Base-by-base conservation (phyloP, 2,329 filamentous ascomycete species). In the Sclerotinia minor region DNA sequence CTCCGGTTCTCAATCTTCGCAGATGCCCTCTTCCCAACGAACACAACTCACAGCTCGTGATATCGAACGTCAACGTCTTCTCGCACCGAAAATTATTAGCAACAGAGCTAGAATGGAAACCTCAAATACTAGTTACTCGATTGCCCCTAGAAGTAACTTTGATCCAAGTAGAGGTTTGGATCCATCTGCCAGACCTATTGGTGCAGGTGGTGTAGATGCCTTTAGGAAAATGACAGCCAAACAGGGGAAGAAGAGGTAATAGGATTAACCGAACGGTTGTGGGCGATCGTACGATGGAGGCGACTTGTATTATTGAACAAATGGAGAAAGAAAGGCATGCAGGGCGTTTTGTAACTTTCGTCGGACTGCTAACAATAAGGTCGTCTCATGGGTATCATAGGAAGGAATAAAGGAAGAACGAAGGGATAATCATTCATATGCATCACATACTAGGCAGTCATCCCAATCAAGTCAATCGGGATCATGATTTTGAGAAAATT, bases 201-300 rank as follows among this genome's bases (percentile, higher is more conserved):
- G 87, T 64, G 83, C 86, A n/a, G 83, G 82, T 69, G 87, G 87
- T 68, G 81, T 86, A 77, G 87, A 88, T 72, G 87, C 87, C 1
- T 89, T 89, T 79, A 82, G 85, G 70, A 87, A 83, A 79, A 88
- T 89, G 83, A 87, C 85, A 13, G 83, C 86, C 74, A 88, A 86
- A 78, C 74, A 77, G 64, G 82, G 82, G 70, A 89, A 88, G 80
- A 67, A 67, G 41, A 67, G 58, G 29, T 53, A 17, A 63, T 67
- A 41, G 54, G 44, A 5, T 38, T 47, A 38, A 26, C 3, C 9
- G 13, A 21, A 3, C 24, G 13, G 19, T 32, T n/a, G 5, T 64
- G 49, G 38, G 32, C 2, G 59, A 50, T 61, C 29, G 45, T 50
- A 45, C 21, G 15, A 61, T 38, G 5, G 11, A 38, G 59, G 21